Base-by-base conservation (phyloP, 106 monocot genomes). In the Xerophyta viscosa region DNA sequence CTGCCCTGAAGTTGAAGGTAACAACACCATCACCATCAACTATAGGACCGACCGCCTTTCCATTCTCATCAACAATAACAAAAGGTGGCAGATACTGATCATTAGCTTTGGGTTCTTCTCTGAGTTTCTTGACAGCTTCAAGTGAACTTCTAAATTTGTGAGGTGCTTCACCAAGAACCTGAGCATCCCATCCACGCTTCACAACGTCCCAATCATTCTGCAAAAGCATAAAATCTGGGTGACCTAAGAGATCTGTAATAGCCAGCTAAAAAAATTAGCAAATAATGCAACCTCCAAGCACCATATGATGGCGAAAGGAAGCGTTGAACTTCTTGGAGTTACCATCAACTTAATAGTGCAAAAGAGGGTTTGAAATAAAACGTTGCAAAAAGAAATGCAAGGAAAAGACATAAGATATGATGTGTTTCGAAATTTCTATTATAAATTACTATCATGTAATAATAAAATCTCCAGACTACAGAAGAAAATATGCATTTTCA, bases 111-210 rank as follows among this genome's bases (percentile, higher is more conserved):
- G 85, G 75, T 4, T 66, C 73, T 56, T 66, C 72, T 47, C 96
- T 81, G 18, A 96, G 66, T 31, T 69, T 78, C 66, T 88, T 96
- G 31, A 96, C 89, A 53, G 96, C 96, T 69, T 89, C 89, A 26
- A 96, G 54, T 52, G 89, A 81, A 68, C 52, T 77, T 24, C 31
- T 58, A 41, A 96, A 96, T 36, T 89, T 81, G 79, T 85, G 61
- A 17, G 96, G 96, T 52, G 96, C 96, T 69, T 89, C 82, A 63
- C 96, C 96, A 67, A 96, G 96, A 66, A 96, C 89, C 33, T 96
- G 96, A 46, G 96, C 88, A 77, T 96, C 84, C 88, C 96, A 96
- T 18, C 96, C 96, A 53, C 96, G 88, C 41, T 96, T 96, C 36
- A 96, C 85, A 22, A 96, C 96, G 23, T 50, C 61, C 96, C 96